Percentiles rank a stretch among this genome's conserved stretches.
These are phyloP conservation scores for Cladosporium sp. DNA, from an alignment of 2,329 filamentous ascomycete genomes.

Conservation along the genomic window DNA sequence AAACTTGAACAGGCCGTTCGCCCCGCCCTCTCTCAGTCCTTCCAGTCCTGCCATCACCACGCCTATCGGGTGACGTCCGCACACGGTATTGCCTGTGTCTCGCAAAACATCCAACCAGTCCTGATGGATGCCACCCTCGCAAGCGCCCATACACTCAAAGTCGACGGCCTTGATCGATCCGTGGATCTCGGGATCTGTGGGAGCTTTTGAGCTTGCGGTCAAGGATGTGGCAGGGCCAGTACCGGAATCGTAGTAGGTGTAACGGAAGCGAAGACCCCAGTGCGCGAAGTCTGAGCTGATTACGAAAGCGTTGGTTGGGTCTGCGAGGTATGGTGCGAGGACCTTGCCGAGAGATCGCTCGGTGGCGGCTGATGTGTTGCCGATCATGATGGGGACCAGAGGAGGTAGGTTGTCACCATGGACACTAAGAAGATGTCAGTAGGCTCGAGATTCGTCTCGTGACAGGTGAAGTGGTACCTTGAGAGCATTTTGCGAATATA, in stretches of 20 bases:
- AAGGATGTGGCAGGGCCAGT: conserved; percentile 41
- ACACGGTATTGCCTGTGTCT: conserved; percentile 83
- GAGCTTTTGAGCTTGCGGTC: conserved; percentile 37
- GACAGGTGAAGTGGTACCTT: conserved; percentile 31
- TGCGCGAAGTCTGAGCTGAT: conserved; percentile 96
- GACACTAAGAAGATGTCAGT: conserved; percentile 20
- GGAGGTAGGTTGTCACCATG: conserved; percentile 58
- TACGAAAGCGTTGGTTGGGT: conserved; percentile 75
- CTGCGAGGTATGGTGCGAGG: conserved; percentile 72
- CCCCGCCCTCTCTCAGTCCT: conserved; percentile 29
- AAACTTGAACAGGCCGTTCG: conserved; percentile 60
- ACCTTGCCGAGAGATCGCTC: conserved; percentile 67
- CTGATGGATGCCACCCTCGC: conserved; percentile 69
- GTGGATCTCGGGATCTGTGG: conserved; percentile 60
- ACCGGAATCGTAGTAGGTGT: conserved; percentile 68
- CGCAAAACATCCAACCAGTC: conserved; percentile 65
- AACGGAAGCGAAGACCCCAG: conserved; percentile 82
- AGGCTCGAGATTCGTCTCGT: not conserved
- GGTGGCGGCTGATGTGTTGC: conserved; percentile 61
- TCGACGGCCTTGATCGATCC: conserved; percentile 82
- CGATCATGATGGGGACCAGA: conserved; percentile 82
- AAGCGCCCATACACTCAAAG: conserved; percentile 74
- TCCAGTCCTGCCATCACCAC: conserved; percentile 88
- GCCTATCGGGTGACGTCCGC: conserved; percentile 90
- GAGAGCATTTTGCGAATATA: conserved; percentile 80